Evolutionary conservation across 2,329 filamentous ascomycete genomes (phyloP).

Genomic region (Proliferodiscus dingleyae): DNA sequence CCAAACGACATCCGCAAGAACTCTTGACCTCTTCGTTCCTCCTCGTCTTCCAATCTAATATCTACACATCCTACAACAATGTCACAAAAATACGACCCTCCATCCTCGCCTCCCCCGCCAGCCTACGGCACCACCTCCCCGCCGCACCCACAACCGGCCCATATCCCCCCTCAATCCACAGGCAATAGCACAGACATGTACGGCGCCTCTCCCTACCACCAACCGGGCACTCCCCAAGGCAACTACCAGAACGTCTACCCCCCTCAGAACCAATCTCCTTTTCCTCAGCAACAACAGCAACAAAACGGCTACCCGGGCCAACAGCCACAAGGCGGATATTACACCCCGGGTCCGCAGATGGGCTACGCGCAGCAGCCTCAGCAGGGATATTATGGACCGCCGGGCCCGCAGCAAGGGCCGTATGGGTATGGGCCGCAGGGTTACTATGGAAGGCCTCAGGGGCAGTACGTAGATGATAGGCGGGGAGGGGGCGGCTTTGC

Average conservation of each 20-base stretch:
- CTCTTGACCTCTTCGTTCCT: neutral
- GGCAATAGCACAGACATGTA: conserved; percentile 19
- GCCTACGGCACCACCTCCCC: conserved; percentile 17
- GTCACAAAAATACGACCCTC: conserved; percentile 16
- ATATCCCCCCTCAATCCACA: conserved; percentile 14
- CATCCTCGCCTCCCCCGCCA: conserved; percentile 21
- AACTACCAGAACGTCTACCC: conserved; percentile 7
- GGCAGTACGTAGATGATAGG: conserved; percentile 36
- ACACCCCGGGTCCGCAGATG: conserved; percentile 23
- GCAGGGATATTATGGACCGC: conserved; percentile 12
- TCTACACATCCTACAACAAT: conserved; percentile 13
- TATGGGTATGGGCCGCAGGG: conserved; percentile 14
- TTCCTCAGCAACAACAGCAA: no score
- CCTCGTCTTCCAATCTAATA: neutral
- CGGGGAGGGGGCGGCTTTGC: conserved; percentile 36
- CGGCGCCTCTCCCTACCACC: no score
- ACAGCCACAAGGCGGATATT: conserved; percentile 18
- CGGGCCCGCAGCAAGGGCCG: neutral
- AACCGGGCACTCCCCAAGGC: conserved; percentile 5
- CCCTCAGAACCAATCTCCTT: conserved; percentile 7
- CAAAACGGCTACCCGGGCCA: conserved; percentile 4
- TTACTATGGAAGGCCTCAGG: conserved; percentile 29
- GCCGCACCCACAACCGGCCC: conserved; percentile 17
- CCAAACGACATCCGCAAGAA: neutral
- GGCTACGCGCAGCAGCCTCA: conserved; percentile 16